These are phyloP conservation scores for Moesziomyces sp. DNA, from an alignment of 1,284 basidiomycete genomes.

Conservation along the genomic window DNA sequence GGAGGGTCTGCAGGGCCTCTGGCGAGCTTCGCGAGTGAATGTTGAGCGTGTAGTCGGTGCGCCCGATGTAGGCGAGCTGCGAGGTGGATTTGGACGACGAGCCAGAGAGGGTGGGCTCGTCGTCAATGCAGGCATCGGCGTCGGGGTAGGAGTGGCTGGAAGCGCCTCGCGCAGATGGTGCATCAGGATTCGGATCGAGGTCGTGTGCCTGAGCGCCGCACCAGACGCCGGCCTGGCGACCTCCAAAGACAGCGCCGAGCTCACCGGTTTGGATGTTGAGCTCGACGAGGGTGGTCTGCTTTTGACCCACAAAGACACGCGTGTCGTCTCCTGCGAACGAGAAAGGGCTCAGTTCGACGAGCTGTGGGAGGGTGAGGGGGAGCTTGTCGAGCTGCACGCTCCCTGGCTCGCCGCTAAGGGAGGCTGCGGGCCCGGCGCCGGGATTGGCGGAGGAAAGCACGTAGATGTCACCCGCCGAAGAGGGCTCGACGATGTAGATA, in stretches of 20 bases:
- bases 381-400: slow-evolving; percentile 74
- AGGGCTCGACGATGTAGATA: slow-evolving; percentile 88
- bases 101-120: slow-evolving; percentile 38
- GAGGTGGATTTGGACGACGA: slow-evolving; percentile 38
- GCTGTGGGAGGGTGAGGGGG: slow-evolving; percentile 83
- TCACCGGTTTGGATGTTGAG: slow-evolving; percentile 84
- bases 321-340: slow-evolving; percentile 77
- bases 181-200: slow-evolving; percentile 6
- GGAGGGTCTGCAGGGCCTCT: slow-evolving; percentile 58
- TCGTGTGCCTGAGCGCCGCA: slow-evolving; percentile 38
- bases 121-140: slow-evolving; percentile 45
- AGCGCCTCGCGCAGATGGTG: background rate
- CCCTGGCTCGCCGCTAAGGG: slow-evolving; percentile 20
- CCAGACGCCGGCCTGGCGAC: slow-evolving; percentile 48
- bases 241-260: slow-evolving; percentile 79
- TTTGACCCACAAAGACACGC: slow-evolving; percentile 83
- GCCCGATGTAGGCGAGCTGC: slow-evolving; percentile 54
- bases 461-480: slow-evolving; percentile 84
- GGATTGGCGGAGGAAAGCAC: slow-evolving; percentile 73
- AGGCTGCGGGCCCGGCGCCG: slow-evolving; percentile 6
- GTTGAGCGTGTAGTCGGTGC: slow-evolving; percentile 66
- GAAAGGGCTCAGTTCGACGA: slow-evolving; percentile 87
- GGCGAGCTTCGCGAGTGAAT: slow-evolving; percentile 60
- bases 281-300: slow-evolving; percentile 82
- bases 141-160: slow-evolving; percentile 1